phyloP scores from a whole-genome alignment of 1,284 basidiomycete genomes.

The Lentinula novae-zelandiae region DNA sequence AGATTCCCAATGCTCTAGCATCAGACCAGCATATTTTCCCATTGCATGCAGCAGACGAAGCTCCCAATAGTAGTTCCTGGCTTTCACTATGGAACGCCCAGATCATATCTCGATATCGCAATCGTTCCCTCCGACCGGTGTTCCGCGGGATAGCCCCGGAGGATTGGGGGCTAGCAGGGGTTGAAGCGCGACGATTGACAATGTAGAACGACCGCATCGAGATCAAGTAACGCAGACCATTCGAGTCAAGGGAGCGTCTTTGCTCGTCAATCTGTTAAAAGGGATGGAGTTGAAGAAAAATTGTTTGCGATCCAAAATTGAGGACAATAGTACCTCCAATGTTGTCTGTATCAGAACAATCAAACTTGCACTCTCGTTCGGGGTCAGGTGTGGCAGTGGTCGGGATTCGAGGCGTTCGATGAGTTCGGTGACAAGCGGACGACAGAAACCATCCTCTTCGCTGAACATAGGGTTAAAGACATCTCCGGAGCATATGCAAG shows the following conservation, averaged over 20 bases:
- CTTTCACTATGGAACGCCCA: constrained; percentile 96
- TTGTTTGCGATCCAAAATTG: not conserved
- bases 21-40: constrained; percentile 88
- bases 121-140: constrained; percentile 58
- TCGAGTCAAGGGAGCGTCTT: constrained; percentile 79
- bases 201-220: constrained; percentile 85
- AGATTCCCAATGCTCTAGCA: constrained; percentile 82
- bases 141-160: constrained; percentile 35
- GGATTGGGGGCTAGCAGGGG: constrained; percentile 43
- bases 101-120: constrained; percentile 88
- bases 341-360: constrained; percentile 81
- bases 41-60: constrained; percentile 67
- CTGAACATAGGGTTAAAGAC: constrained; percentile 23
- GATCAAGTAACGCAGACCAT: constrained; percentile 87
- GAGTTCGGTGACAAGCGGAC: constrained; percentile 56
- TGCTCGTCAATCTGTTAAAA: constrained; percentile 76
- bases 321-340: constrained; percentile 58
- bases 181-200: constrained; percentile 56
- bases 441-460: constrained; percentile 63
- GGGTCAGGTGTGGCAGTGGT: constrained; percentile 67
- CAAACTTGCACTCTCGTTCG: constrained; percentile 77
- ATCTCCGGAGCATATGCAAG: not conserved
- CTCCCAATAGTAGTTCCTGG: constrained; percentile 77
- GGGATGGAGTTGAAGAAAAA: not conserved
- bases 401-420: constrained; percentile 60